Percentiles rank a stretch among this genome's conserved stretches.
phyloP scores from a whole-genome alignment of 2,329 filamentous ascomycete genomes.

The Fusarium compactum region DNA sequence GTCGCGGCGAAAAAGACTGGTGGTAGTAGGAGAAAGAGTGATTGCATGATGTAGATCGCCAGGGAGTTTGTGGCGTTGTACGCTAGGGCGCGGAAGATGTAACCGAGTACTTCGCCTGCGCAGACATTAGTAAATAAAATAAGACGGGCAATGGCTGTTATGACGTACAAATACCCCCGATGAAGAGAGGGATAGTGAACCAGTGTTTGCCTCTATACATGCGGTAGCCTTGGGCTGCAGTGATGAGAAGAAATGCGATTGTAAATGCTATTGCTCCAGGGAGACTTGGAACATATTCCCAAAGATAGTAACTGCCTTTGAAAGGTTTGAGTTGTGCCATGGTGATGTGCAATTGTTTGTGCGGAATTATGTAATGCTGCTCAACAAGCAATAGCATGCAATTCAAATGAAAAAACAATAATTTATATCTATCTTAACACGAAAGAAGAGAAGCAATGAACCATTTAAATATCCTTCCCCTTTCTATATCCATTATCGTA shows the following conservation, averaged over 20 bases:
- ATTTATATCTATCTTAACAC: too few species aligned
- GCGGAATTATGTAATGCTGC: too few species aligned
- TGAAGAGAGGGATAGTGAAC: conserved; percentile 61
- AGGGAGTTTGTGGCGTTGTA: conserved; percentile 22
- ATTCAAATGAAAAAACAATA: too few species aligned
- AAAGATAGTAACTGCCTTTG: conserved; percentile 26
- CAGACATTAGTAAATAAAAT: not conserved
- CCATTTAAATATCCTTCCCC: rapidly evolving
- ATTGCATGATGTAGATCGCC: conserved; percentile 32
- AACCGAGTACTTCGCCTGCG: conserved; percentile 25
- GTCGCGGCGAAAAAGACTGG: conserved; percentile 37
- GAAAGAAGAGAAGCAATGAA: too few species aligned
- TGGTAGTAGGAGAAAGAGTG: conserved; percentile 18
- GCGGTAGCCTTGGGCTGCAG: conserved; percentile 55
- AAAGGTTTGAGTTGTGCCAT: conserved; percentile 21
- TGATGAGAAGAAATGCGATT: conserved; percentile 57
- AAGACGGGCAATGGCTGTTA: rapidly evolving
- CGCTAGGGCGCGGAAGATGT: conserved; percentile 24
- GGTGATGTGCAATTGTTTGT: too few species aligned
- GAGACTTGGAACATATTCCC: conserved; percentile 57
- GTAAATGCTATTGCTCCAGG: conserved; percentile 59
- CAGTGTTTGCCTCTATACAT: conserved; percentile 58
- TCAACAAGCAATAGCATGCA: too few species aligned
- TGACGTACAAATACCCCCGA: conserved; percentile 60
- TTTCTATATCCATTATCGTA: not conserved